phyloP scores from a whole-genome alignment of 2,329 filamentous ascomycete genomes.

The Venturia nashicola region DNA sequence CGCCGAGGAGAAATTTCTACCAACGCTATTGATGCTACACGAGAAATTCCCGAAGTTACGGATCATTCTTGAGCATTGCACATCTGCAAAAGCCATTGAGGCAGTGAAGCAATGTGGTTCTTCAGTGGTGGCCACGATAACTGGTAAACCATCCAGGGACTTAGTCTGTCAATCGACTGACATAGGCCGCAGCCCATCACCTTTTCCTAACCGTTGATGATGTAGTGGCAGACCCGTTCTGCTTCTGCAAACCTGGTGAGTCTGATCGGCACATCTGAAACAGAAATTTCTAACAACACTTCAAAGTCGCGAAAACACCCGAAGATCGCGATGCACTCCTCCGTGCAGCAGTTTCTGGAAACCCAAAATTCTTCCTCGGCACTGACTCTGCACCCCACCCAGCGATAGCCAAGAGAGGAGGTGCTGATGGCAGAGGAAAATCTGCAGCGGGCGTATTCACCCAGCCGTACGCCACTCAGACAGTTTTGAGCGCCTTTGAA shows the following conservation, averaged over 20 bases:
- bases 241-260: constrained; percentile 62
- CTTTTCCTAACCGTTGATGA: constrained; percentile 70
- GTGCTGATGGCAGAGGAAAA: constrained; percentile 26
- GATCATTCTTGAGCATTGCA: constrained; percentile 70
- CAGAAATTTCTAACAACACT: neutral
- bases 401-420: constrained; percentile 45
- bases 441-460: constrained; percentile 69
- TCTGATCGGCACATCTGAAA: constrained; percentile 14
- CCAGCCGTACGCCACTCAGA: constrained; percentile 56
- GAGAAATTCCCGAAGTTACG: constrained; percentile 59
- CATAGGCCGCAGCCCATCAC: constrained; percentile 48
- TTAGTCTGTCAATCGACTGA: constrained; percentile 18
- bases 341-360: constrained; percentile 45
- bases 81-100: constrained; percentile 67
- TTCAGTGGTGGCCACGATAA: constrained; percentile 70
- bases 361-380: constrained; percentile 61
- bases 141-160: constrained; percentile 21
- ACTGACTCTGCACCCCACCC: constrained; percentile 59
- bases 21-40: constrained; percentile 64
- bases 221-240: constrained; percentile 59
- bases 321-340: constrained; percentile 62
- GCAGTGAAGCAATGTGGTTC: constrained; percentile 66
- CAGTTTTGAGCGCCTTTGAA: constrained; percentile 54
- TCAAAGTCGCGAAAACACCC: constrained; percentile 43
- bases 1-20: constrained; percentile 67